These are phyloP conservation scores for Dactylellina parvicollis DNA, from an alignment of 2,329 filamentous ascomycete genomes.

Conservation along the genomic window DNA sequence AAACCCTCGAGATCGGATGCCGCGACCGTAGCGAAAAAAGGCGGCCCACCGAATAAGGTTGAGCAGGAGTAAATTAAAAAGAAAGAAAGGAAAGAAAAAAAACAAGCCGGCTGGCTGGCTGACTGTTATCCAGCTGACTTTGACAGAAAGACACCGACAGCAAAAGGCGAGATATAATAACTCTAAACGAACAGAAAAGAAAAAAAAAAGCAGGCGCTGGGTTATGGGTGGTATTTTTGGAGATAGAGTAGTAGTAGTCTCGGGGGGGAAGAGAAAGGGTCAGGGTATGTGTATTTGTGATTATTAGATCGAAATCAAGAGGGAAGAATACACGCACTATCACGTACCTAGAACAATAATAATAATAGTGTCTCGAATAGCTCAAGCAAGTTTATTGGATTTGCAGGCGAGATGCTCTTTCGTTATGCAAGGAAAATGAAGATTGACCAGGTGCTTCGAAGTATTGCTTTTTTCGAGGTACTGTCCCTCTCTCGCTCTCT, in stretches of 20 bases:
- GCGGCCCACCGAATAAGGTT: constrained; percentile 46
- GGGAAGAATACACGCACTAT: constrained; percentile 30
- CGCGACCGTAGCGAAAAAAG: constrained; percentile 51
- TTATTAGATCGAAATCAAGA: constrained; percentile 40
- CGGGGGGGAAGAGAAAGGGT: not conserved
- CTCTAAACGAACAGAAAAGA: constrained; percentile 23
- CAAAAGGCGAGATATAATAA: constrained; percentile 37
- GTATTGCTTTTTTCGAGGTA: constrained; percentile 52
- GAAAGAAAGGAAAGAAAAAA: constrained; percentile 14
- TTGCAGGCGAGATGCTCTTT: constrained; percentile 52
- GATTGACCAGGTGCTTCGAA: constrained; percentile 52
- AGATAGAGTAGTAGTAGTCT: constrained; percentile 5
- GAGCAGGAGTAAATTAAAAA: constrained; percentile 26
- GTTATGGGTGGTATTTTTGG: constrained; percentile 26
- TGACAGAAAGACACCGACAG: constrained; percentile 17
- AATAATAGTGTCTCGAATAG: constrained; percentile 39
- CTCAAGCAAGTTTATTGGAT: constrained; percentile 53
- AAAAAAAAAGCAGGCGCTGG: constrained; percentile 25
- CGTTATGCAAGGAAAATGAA: constrained; percentile 53
- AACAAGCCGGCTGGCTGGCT: not conserved
- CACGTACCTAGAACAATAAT: constrained; percentile 48
- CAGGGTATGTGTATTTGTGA: constrained; percentile 41
- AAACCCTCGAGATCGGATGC: constrained; percentile 52
- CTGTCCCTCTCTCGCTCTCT: constrained; percentile 12
- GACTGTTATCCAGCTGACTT: constrained; percentile 5